These are phyloP conservation scores for Curvularia sp. DNA, from an alignment of 2,329 filamentous ascomycete species.

Conservation along the genomic window DNA sequence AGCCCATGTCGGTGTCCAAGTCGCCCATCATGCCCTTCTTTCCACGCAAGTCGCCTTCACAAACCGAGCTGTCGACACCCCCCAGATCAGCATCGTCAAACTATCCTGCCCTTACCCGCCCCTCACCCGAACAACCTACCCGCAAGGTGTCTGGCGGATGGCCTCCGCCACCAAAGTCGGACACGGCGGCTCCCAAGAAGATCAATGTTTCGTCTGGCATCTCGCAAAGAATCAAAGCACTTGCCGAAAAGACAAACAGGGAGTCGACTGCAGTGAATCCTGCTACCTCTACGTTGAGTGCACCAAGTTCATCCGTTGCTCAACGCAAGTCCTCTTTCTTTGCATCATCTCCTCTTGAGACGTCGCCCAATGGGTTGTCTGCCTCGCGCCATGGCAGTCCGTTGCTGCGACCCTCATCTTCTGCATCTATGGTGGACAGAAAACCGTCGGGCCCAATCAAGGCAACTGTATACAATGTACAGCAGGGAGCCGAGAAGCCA, in stretches of 20 bases:
- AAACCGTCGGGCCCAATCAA: constrained; percentile 33
- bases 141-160: constrained; percentile 46
- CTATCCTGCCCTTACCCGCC: constrained; percentile 30
- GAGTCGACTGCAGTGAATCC: constrained; percentile 45
- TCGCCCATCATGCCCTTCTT: constrained; percentile 78
- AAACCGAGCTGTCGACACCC: constrained; percentile 35
- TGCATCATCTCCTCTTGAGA: constrained; percentile 42
- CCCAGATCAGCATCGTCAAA: constrained; percentile 50
- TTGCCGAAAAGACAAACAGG: constrained; percentile 76
- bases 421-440: constrained; percentile 39
- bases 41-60: constrained; percentile 44
- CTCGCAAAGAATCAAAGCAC: constrained; percentile 89
- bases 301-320: constrained; percentile 41
- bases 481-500: constrained; percentile 55
- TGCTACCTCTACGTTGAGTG: constrained; percentile 33
- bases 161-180: constrained; percentile 36
- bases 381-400: constrained; percentile 42
- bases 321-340: constrained; percentile 52
- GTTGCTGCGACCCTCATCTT: constrained; percentile 37
- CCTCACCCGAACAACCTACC: constrained; percentile 37
- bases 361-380: constrained; percentile 36
- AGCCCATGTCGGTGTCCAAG: constrained; percentile 74
- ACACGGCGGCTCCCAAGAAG: constrained; percentile 65
- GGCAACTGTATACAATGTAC: constrained; percentile 52
- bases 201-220: constrained; percentile 88